Conservation (phyloP, 2,329 filamentous ascomycete genomes). For the Botrytis byssoidea region DNA sequence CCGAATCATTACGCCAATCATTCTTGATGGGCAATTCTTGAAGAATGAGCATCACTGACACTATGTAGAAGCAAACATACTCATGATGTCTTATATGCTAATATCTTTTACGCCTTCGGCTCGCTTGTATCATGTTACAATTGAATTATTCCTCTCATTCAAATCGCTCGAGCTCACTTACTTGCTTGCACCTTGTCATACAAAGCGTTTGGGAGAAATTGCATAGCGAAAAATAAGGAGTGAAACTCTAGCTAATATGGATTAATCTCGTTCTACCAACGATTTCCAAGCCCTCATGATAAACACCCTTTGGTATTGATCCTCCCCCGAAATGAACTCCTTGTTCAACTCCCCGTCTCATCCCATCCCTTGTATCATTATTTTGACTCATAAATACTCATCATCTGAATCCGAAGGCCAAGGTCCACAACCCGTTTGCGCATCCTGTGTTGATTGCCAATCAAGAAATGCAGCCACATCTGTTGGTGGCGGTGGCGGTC, state of each 20-base stretch:
- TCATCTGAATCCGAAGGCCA: background rate
- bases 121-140: background rate
- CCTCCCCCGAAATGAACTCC: background rate
- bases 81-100: background rate
- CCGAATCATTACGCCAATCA: background rate
- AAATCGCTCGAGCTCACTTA: background rate
- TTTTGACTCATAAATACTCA: background rate
- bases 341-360: background rate
- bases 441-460: too few relatives aligned
- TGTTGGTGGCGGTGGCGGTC: background rate
- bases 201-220: background rate
- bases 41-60: background rate
- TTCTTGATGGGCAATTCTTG: background rate
- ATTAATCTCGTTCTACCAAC: background rate
- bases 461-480: too few relatives aligned
- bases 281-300: background rate
- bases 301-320: background rate
- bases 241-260: background rate
- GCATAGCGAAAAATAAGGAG: background rate
- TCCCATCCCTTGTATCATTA: background rate
- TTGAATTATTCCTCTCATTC: background rate
- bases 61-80: background rate
- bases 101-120: background rate
- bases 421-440: too few relatives aligned
- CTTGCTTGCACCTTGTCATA: background rate